Base-by-base conservation (phyloP, 2,329 filamentous ascomycete genomes). In the Diaporthe helianthi region DNA sequence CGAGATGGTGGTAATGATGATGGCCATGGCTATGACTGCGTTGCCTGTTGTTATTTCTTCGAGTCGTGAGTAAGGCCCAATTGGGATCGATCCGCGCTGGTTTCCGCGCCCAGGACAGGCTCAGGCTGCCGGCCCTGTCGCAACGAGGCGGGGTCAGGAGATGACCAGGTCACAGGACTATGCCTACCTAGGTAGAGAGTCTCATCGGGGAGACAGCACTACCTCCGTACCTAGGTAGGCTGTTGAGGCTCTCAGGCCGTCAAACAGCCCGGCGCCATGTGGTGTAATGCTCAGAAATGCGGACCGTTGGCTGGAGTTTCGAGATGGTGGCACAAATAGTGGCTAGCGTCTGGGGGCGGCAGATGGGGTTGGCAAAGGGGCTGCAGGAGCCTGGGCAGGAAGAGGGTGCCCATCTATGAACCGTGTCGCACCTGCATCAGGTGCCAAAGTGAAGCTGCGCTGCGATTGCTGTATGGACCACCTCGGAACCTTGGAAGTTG, bases 251-350 rank as follows among this genome's bases (percentile, higher is more conserved):
- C 22, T 7, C n/a, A 17, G 58, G 33, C 22, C n/a, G 9, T 49
- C 58, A 63, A 49, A 49, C 19, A 17, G 44, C 29, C 41, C 44
- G 44, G 58, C 58, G 58, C 26, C 41, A 47, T 61, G 58, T 24
- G n/a, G 58, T 61, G 58, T 49, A 47, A 49, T 49, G 58, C 44
- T 63, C 58, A 49, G 44, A 63, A 31, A 49, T 63, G 58, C 58
- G 38, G 54, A 63, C 38, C 26, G 58, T 19, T 49, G 58, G 44
- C 58, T 63, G 44, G 44, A 29, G 58, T 47, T 49, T 63, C 58
- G 58, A 63, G 44, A 63, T 36, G 58, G 58, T 63, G 58, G 58
- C 58, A 63, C 58, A 63, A 17, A 10, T 12, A 22, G 44, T 44
- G 19, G 58, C 41, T 49, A 36, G 58, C 44, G 58, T 19, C 44